These are phyloP conservation scores for Crithidia brevicula DNA, from an alignment of 208 protist species.

Conservation along the genomic window DNA sequence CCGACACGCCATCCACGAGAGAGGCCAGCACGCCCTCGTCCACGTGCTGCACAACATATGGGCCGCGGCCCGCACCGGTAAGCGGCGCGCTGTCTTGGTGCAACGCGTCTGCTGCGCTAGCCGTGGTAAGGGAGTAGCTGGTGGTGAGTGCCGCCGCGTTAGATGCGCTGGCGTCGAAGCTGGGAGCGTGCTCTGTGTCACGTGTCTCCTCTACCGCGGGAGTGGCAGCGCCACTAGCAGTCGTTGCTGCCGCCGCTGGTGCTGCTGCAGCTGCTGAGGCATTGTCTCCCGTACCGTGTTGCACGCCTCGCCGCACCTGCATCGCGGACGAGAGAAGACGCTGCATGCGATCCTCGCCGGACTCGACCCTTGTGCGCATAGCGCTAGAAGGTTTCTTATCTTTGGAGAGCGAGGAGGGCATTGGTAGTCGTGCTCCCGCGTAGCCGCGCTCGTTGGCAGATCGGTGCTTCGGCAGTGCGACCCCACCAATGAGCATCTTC, in stretches of 20 bases:
- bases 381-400: background rate
- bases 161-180: too few relatives aligned
- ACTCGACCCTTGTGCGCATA: slow-evolving; percentile 5
- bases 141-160: slow-evolving; percentile 12
- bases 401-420: background rate
- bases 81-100: slow-evolving; percentile 45
- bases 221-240: background rate
- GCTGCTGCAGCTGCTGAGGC: background rate
- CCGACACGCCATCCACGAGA: slow-evolving; percentile 66
- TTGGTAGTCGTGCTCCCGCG: background rate
- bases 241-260: background rate
- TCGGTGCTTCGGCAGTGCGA: slow-evolving; percentile 10
- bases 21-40: slow-evolving; percentile 67
- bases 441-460: slow-evolving; percentile 8
- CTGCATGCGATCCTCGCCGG: slow-evolving; percentile 12
- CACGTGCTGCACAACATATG: slow-evolving; percentile 60
- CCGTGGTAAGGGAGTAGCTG: slow-evolving; percentile 38
- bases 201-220: too few relatives aligned
- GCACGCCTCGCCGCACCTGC: slow-evolving; percentile 12
- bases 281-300: background rate
- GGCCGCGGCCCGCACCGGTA: slow-evolving; percentile 47
- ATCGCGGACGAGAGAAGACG: slow-evolving; percentile 24
- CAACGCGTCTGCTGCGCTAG: slow-evolving; percentile 40
- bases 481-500: slow-evolving; percentile 60
- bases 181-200: too few relatives aligned